Evolutionary conservation across 768 basidiomycete genomes (phyloP), one percentile per base, ranked within the genome.

Genomic region (Fibroporia radiculosa): DNA sequence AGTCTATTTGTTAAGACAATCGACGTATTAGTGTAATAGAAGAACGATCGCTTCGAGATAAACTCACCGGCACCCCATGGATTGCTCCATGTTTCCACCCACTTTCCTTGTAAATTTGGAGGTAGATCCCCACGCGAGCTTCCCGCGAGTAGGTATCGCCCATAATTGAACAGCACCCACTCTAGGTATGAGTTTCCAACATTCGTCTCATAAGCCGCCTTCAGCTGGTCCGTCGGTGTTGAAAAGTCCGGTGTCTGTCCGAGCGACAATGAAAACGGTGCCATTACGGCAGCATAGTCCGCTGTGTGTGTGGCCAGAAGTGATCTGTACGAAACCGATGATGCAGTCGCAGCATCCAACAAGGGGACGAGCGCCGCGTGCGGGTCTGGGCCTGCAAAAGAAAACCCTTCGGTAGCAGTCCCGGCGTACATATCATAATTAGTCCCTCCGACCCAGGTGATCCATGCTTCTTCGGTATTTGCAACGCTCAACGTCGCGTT

Each of bases 391-490:
- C 83, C 82, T 24, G 65, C 58, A 70, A 88, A 88, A 3, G 82
- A 72, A 54, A 78, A 87, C 33, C 64, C 59, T 55, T 70, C 69
- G 12, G 70, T 69, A 3, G 63, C 66, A 49, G 75, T 71, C 24
- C 84, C 84, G 1, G 82, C 77, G 49, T 74, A 60, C 60, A 78
- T 75, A 48, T 75, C 66, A 56, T 80, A 87, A 37, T 85, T 72
- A 13, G 85, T 87, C 23, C 71, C 82, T n/a, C 83, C 84, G 14
- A 78, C 74, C 82, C 83, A 86, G 6, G 76, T 74, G 51, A 85
- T 62, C 80, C 77, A 83, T 0, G 78, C 69, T 47, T 80, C 77
- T 1, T 64, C 63, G 22, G 73, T 66, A 16, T 66, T 63, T 6
- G 56, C 58, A 12, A 86, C 66, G 25, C 61, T 62, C 18, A 86